These are phyloP conservation scores for Cyclotella cryptica DNA, from an alignment of 108 stramenopile species.

Conservation along the genomic window DNA sequence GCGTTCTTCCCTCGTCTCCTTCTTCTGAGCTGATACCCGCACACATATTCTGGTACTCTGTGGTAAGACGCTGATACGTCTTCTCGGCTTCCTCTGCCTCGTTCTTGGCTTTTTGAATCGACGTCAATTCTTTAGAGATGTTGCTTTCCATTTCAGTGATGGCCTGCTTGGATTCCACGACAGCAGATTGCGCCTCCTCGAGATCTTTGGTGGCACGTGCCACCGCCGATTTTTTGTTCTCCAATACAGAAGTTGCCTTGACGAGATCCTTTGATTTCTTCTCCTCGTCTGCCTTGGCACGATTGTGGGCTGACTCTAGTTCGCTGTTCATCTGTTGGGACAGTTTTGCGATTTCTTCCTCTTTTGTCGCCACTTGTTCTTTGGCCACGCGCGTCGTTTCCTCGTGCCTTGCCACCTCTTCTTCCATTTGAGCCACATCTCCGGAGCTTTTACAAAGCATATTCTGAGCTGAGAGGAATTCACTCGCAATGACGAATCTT, in stretches of 20 bases:
- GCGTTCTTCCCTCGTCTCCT: conserved; percentile 78
- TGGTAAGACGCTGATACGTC: conserved; percentile 58
- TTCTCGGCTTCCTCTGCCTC: conserved; percentile 75
- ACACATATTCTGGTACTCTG: conserved; percentile 87
- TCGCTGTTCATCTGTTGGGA: conserved; percentile 69
- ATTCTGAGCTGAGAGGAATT: conserved; percentile 75
- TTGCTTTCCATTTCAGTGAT: conserved; percentile 67
- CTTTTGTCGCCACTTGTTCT: conserved; percentile 65
- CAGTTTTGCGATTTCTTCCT: conserved; percentile 62
- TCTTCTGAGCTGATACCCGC: conserved; percentile 86
- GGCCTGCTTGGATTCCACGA: conserved; percentile 64
- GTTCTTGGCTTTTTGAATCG: conserved; percentile 64
- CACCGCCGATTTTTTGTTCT: conserved; percentile 75
- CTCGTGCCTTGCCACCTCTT: conserved; percentile 64
- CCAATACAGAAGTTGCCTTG: conserved; percentile 86
- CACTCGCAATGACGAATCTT: conserved; percentile 92
- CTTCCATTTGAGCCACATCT: conserved; percentile 70
- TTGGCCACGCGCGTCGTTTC: conserved; percentile 32
- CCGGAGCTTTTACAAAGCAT: conserved; percentile 68
- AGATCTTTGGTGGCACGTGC: conserved; percentile 75
- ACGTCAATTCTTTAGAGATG: conserved; percentile 57
- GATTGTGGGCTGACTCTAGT: conserved; percentile 61
- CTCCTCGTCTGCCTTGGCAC: conserved; percentile 73
- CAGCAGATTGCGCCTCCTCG: conserved; percentile 65
- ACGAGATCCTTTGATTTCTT: conserved; percentile 94